Conservation (phyloP, 805 yeast genomes). For the Torulaspora delbrueckii region DNA sequence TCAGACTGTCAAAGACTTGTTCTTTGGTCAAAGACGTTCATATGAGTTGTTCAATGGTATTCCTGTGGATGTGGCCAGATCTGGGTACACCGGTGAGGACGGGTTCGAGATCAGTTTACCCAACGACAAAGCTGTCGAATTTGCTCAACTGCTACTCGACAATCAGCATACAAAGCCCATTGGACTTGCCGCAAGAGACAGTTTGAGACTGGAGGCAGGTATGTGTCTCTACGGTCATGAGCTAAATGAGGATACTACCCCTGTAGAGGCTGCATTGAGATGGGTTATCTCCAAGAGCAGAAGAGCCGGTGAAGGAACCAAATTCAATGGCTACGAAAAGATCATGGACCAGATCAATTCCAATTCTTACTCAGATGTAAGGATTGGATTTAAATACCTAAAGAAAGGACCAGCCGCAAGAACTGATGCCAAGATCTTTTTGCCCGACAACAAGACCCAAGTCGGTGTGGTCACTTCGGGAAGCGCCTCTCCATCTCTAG, state of each 20-base stretch:
- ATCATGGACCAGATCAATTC: slow-evolving; percentile 68
- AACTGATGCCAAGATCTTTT: slow-evolving; percentile 61
- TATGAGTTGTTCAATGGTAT: slow-evolving; percentile 37
- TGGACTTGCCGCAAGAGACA: slow-evolving; percentile 98
- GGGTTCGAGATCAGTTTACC: slow-evolving; percentile 91
- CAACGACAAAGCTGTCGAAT: slow-evolving; percentile 49
- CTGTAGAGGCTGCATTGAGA: slow-evolving; percentile 80
- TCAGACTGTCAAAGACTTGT: slow-evolving; percentile 46
- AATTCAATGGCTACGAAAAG: slow-evolving; percentile 71
- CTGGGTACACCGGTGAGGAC: slow-evolving; percentile 98
- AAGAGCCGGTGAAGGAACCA: slow-evolving; percentile 41
- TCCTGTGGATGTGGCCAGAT: slow-evolving; percentile 76
- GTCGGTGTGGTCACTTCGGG: slow-evolving; percentile 55
- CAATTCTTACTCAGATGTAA: slow-evolving; percentile 50
- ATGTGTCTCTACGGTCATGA: slow-evolving; percentile 97
- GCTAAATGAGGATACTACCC: slow-evolving; percentile 70
- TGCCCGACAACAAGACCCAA: slow-evolving; percentile 51
- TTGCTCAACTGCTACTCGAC: slow-evolving; percentile 55
- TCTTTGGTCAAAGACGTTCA: slow-evolving; percentile 61
- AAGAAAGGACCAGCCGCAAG: slow-evolving; percentile 92
- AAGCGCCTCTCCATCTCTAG: slow-evolving; percentile 61
- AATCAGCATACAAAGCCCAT: slow-evolving; percentile 67
- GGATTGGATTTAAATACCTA: slow-evolving; percentile 64
- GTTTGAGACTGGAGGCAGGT: slow-evolving; percentile 93
- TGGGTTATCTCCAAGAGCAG: slow-evolving; percentile 88